Evolutionary conservation across 2,329 filamentous ascomycete species (phyloP), one percentile per base, ranked within the genome.

Genomic region (Chaetomiaceae sp.): DNA sequence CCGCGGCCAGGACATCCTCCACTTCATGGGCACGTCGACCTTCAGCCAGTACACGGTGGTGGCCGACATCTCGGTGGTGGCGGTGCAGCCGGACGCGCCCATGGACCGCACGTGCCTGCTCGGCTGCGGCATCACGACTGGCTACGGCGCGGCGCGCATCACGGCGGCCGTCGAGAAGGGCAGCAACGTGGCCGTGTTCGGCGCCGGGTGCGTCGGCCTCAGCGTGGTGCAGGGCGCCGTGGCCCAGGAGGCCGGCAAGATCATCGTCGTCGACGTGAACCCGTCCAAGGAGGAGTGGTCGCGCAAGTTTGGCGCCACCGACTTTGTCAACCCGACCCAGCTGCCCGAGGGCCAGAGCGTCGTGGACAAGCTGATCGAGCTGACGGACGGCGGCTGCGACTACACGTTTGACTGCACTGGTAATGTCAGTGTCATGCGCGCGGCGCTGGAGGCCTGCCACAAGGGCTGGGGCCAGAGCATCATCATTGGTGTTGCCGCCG

Each of bases 341-440:
- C 75, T 92, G 56, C 61, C 64, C 52, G 77, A 81, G 61, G 80
- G 78, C 57, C 86, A 92, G 78, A 89, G 81, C 54, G 87, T 97
- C 61, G 89, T 95, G 64, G 89, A 96, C 66, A 86, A 92, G 75
- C 80, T 99, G 58, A 83, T 97, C 61, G 92, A 97, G 73, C 90
- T 97, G 86, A 99, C 93, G 2, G 93, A 97, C 65, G 93, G 93
- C 59, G 93, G 93, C 45, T 95, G 90, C 69, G 93, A 99, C 76
- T 97, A 96, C 77, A 99, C 93, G 44, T 99, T 99, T 68, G 93
- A 99, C 76, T 97, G 93, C 79, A 99, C 93, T 6, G 93, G 93
- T 54, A 97, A 97, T 66, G 91, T 97, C 47, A 82, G 84, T 61
- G 93, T 99, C 50, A 99, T 96, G 93, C 82, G 93, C 57, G 87